Evolutionary conservation across 2,329 filamentous ascomycete genomes (phyloP).

Genomic region (Cordyceps fumosorosea): DNA sequence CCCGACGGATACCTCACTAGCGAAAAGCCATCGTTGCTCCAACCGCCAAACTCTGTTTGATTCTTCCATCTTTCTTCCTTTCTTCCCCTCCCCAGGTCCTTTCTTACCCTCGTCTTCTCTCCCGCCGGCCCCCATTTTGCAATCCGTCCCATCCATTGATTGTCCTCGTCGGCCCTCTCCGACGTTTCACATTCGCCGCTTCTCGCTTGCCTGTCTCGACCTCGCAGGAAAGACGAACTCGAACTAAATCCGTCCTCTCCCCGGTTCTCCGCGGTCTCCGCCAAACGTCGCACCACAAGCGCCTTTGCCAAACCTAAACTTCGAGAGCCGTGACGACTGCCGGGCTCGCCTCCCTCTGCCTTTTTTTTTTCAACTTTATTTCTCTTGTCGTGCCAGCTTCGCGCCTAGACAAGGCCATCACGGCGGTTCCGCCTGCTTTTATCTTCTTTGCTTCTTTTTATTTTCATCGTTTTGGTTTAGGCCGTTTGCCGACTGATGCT

Average conservation of each 20-base stretch:
- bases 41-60: background rate
- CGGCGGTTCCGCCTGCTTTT: background rate
- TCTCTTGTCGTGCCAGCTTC: background rate
- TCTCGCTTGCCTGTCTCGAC: background rate
- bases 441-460: background rate
- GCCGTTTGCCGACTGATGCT: background rate
- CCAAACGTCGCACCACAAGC: background rate
- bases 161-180: background rate
- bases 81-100: background rate
- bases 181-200: background rate
- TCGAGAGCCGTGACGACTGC: background rate
- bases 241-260: background rate
- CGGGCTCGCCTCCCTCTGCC: background rate
- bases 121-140: background rate
- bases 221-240: background rate
- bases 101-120: background rate
- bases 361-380: background rate
- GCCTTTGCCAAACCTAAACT: background rate
- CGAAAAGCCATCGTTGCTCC: background rate
- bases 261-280: background rate
- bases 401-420: background rate
- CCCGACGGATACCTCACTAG: background rate
- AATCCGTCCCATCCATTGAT: background rate
- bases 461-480: background rate
- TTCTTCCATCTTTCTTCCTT: background rate